These are phyloP conservation scores for Diaporthe longicolla DNA, from an alignment of 2,329 filamentous ascomycete genomes.

Conservation along the genomic window DNA sequence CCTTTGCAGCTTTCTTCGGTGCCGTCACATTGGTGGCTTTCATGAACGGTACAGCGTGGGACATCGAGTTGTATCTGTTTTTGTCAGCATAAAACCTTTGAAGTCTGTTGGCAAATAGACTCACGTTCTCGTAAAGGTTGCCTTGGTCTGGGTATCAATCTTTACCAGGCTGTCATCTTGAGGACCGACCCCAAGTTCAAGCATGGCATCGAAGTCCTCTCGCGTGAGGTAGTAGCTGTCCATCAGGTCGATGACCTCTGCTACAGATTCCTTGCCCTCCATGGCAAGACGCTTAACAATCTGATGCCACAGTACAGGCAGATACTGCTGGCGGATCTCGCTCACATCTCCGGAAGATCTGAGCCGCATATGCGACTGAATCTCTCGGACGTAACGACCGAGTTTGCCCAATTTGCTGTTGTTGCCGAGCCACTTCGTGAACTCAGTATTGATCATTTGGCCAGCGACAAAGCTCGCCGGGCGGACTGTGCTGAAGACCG, in stretches of 20 bases:
- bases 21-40: slow-evolving; percentile 85
- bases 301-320: slow-evolving; percentile 88
- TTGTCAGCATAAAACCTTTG: slow-evolving; percentile 42
- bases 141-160: slow-evolving; percentile 88
- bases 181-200: slow-evolving; percentile 90
- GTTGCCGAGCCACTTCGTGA: slow-evolving; percentile 94
- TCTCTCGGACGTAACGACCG: slow-evolving; percentile 87
- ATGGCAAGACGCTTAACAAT: slow-evolving; percentile 80
- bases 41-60: slow-evolving; percentile 95
- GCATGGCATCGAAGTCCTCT: slow-evolving; percentile 93
- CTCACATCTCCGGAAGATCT: slow-evolving; percentile 91
- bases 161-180: slow-evolving; percentile 83
- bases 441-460: slow-evolving; percentile 79
- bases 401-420: slow-evolving; percentile 90
- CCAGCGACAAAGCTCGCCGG: slow-evolving; percentile 91
- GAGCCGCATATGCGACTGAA: slow-evolving; percentile 97
- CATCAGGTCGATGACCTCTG: slow-evolving; percentile 92
- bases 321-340: slow-evolving; percentile 93
- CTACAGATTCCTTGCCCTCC: slow-evolving; percentile 86
- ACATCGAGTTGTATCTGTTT: slow-evolving; percentile 83
- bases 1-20: slow-evolving; percentile 79
- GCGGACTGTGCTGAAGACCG: slow-evolving; percentile 93
- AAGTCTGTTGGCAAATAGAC: slow-evolving; percentile 54
- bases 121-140: slow-evolving; percentile 89
- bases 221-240: slow-evolving; percentile 95